Base-by-base conservation (phyloP, 768 basidiomycete species). In the Amanita inopinata region DNA sequence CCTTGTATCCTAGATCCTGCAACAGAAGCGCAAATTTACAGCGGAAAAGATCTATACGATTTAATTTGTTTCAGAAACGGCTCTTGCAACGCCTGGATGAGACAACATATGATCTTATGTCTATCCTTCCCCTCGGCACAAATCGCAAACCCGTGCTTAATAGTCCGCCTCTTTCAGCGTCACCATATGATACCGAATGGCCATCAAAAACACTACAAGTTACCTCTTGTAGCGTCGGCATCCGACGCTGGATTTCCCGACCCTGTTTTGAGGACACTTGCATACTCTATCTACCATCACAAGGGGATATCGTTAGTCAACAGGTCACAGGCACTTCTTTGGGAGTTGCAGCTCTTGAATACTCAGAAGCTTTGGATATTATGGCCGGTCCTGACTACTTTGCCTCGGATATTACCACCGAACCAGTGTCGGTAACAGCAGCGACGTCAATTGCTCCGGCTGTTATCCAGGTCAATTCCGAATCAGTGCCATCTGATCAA, bases 261-360 rank as follows among this genome's bases (percentile, higher is more conserved):
- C 78, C 81, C 18, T 81, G 80, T 54, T 87, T 84, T 56, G 85
- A 89, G 58, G 83, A 88, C 43, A 68, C 83, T 23, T 62, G 73
- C 48, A 59, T 64, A 19, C 63, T 83, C 3, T 82, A 78, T 64
- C 58, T 70, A 9, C 65, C 66, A 3, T 54, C 59, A 17, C 55
- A 61, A 7, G 62, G 55, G 12, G 64, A 57, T 9, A 56, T 70
- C 27, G 53, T 63, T 14, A 46, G 64, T 25, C 56, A 58, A 12
- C 66, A 62, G 12, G 68, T 83, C 34, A 53, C 65, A 23, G 71
- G 78, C 38, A 62, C 70, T 12, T 57, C 66, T 22, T 57, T 74
- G 15, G 81, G 77, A 24, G 78, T 87, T 33, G 78, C 83, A 33
- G 76, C 76, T 33, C 67, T 88, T 43, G 85, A 86, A 52, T 83